Conservation (phyloP, 371 early-diverging fungal species). For the Actinomucor elegans region DNA sequence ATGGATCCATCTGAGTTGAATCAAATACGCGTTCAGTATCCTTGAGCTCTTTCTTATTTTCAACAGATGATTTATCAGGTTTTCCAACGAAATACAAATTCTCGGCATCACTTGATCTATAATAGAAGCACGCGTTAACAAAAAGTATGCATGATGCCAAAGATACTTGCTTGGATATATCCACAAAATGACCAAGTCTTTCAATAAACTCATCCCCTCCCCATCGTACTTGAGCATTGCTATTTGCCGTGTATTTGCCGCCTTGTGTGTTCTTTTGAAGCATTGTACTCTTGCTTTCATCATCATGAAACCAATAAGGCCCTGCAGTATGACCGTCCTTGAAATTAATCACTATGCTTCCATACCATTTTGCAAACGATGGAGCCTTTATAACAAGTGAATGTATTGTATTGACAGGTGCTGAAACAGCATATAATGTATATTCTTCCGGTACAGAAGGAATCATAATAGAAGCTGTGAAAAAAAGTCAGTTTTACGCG, state of each 20-base stretch:
- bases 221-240: constrained; percentile 29
- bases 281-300: constrained; percentile 50
- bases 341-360: constrained; percentile 42
- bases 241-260: constrained; percentile 25
- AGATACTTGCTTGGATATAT: constrained; percentile 26
- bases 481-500: too few relatives aligned
- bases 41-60: neutral
- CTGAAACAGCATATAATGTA: constrained; percentile 37
- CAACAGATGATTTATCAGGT: neutral
- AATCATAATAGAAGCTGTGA: constrained; percentile 21
- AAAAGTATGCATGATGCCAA: too few relatives aligned
- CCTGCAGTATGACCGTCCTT: constrained; percentile 38
- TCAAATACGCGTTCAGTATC: too few relatives aligned
- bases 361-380: constrained; percentile 48
- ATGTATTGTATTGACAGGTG: constrained; percentile 25
- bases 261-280: constrained; percentile 46
- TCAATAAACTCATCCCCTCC: constrained; percentile 52
- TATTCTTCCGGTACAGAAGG: constrained; percentile 21
- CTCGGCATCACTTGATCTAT: constrained; percentile 22
- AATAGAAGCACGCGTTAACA: neutral
- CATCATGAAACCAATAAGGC: constrained; percentile 52
- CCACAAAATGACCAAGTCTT: constrained; percentile 25
- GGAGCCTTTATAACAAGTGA: constrained; percentile 42
- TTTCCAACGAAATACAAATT: constrained; percentile 14
- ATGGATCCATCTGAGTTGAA: constrained; percentile 46